Conservation (phyloP, 148 eudicot species). For the Vaccinium corymbosum region DNA sequence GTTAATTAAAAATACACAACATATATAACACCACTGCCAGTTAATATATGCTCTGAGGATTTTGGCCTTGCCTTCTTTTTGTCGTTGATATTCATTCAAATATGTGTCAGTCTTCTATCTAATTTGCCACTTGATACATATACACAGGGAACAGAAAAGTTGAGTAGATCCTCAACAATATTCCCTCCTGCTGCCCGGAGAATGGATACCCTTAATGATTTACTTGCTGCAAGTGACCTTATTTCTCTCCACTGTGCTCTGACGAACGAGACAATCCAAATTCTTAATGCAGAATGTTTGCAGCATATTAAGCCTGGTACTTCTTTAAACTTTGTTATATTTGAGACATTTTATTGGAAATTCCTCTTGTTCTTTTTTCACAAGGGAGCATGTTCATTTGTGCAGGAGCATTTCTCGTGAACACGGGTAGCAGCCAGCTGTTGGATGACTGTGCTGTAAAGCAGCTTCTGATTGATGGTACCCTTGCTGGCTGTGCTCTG, state of each 20-base stretch:
- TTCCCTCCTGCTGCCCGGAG: slow-evolving; percentile 96
- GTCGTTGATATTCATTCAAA: not conserved
- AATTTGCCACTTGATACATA: slow-evolving; percentile 4
- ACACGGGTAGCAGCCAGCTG: slow-evolving; percentile 97
- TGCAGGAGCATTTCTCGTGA: slow-evolving; percentile 90
- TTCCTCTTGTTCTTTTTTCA: slow-evolving; percentile 3
- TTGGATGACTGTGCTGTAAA: slow-evolving; percentile 98
- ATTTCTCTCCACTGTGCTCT: slow-evolving; percentile 90
- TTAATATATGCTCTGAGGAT: not conserved
- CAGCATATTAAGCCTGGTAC: slow-evolving; percentile 92
- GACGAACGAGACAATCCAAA: slow-evolving; percentile 87
- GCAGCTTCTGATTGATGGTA: slow-evolving; percentile 91
- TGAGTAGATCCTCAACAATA: slow-evolving; percentile 44
- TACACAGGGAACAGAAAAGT: slow-evolving; percentile 51
- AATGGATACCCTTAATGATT: slow-evolving; percentile 98
- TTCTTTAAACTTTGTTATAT: not conserved
- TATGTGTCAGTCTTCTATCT: not conserved
- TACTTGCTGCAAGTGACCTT: slow-evolving; percentile 96
- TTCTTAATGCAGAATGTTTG: slow-evolving; percentile 82
- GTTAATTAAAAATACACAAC: not conserved
- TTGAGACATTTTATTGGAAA: not conserved
- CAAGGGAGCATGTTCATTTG: slow-evolving; percentile 7
- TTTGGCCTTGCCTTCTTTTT: not conserved
- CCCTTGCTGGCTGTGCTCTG: slow-evolving; percentile 95
- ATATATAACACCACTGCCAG: not conserved